Evolutionary conservation across 23 red algal species (phyloP).

Genomic region (Agarophyton chilense): DNA sequence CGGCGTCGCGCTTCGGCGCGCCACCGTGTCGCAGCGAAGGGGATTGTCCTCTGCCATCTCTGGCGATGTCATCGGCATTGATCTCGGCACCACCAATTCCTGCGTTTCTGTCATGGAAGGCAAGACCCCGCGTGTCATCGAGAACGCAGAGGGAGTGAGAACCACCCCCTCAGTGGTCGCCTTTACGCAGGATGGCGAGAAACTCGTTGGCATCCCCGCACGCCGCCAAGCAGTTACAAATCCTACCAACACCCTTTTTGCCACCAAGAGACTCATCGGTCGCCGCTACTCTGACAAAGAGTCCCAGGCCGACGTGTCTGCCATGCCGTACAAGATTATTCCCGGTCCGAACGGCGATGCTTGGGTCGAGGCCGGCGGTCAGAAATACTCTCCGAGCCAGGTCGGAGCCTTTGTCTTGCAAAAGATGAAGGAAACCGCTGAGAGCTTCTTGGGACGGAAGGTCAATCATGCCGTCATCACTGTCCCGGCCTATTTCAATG

Average conservation of each 20-base stretch:
- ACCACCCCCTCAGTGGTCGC: constrained; percentile 98
- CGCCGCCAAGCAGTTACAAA: constrained; percentile 96
- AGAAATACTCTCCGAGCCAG: constrained; percentile 98
- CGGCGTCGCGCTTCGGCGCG: constrained; percentile 38
- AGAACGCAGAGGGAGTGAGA: constrained; percentile 94
- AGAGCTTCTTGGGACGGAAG: constrained; percentile 89
- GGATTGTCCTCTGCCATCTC: constrained; percentile 71
- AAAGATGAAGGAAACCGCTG: constrained; percentile 99
- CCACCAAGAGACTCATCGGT: constrained; percentile 98
- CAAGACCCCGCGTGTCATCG: constrained; percentile 89
- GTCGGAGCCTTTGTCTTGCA: constrained; percentile 97
- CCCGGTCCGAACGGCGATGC: constrained; percentile 92
- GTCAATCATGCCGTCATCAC: constrained; percentile 95
- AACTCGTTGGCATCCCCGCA: constrained; percentile 77
- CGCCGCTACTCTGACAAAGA: constrained; percentile 88
- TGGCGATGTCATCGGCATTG: constrained; percentile 98
- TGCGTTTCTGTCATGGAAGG: constrained; percentile 99
- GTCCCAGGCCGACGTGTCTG: constrained; percentile 82
- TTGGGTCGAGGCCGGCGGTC: constrained; percentile 90
- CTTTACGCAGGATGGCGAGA: constrained; percentile 95
- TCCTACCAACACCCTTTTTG: constrained; percentile 97
- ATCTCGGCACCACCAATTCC: constrained; percentile 99
- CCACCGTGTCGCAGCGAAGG: constrained; percentile 25
- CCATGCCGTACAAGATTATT: constrained; percentile 99
- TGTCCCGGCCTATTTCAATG: constrained; percentile 98